Conservation (phyloP, 108 stramenopile species). For the Discostella pseudostelligera region DNA sequence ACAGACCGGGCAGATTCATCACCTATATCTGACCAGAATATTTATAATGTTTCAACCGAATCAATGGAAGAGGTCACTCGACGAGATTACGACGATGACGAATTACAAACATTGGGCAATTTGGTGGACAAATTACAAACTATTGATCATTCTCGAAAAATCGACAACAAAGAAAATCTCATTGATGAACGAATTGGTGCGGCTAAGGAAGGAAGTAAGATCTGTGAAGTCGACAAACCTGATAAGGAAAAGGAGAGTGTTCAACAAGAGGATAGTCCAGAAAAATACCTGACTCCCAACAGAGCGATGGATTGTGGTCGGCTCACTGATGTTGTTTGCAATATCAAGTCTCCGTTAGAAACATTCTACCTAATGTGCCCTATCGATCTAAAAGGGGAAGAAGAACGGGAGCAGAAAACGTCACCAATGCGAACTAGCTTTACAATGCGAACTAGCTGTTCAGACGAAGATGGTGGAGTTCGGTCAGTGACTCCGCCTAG, state of each 20-base stretch:
- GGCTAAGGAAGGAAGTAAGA: too few relatives aligned
- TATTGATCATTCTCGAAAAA: neutral
- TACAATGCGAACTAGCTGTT: too few relatives aligned
- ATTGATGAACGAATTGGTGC: too few relatives aligned
- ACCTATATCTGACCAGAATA: neutral
- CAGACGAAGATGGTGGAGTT: neutral
- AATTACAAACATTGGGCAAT: neutral
- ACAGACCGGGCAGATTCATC: neutral
- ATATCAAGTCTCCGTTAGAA: constrained; percentile 28
- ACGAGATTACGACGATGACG: neutral
- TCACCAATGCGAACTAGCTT: constrained; percentile 9
- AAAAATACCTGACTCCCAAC: neutral
- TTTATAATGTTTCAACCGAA: constrained; percentile 3
- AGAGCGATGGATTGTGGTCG: constrained; percentile 2
- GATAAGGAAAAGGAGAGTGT: neutral
- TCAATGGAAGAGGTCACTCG: neutral
- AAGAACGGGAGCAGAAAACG: neutral
- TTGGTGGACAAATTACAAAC: neutral
- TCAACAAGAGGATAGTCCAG: neutral
- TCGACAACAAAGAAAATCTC: neutral
- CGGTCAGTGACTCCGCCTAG: neutral
- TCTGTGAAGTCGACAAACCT: neutral
- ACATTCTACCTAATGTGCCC: constrained; percentile 27
- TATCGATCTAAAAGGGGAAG: neutral
- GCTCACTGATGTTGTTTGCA: constrained; percentile 1